These are phyloP conservation scores for Turritis glabra DNA, from an alignment of 345 rosid genomes.

Conservation along the genomic window DNA sequence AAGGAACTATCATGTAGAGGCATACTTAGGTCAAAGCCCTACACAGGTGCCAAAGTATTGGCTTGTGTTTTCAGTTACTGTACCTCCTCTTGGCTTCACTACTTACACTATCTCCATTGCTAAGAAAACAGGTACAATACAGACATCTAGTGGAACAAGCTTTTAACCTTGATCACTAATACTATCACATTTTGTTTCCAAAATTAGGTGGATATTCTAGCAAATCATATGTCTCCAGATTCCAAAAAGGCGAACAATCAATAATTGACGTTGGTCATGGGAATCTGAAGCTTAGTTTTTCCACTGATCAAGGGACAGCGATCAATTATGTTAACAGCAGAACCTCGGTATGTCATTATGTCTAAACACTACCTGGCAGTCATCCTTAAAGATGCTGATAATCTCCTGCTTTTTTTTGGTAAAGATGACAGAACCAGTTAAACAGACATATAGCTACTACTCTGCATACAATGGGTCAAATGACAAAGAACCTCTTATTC, in stretches of 20 bases:
- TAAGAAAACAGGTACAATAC: constrained; percentile 57
- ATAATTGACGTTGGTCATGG: constrained; percentile 66
- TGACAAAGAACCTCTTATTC: constrained; percentile 44
- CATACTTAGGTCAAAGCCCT: constrained; percentile 69
- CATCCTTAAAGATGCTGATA: constrained; percentile 34
- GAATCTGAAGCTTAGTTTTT: constrained; percentile 64
- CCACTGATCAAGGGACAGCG: constrained; percentile 49
- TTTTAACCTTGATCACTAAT: constrained; percentile 10
- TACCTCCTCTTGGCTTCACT: constrained; percentile 91
- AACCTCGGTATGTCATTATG: constrained; percentile 55
- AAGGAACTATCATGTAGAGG: constrained; percentile 70
- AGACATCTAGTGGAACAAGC: constrained; percentile 21
- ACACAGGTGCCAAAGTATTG: constrained; percentile 65
- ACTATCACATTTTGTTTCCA: constrained; percentile 14
- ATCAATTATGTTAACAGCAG: constrained; percentile 56
- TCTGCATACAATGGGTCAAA: constrained; percentile 62
- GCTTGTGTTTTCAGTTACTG: constrained; percentile 80
- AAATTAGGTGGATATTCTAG: constrained; percentile 55
- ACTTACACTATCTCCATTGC: constrained; percentile 70
- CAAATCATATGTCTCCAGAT: constrained; percentile 54
- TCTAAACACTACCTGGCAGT: background rate
- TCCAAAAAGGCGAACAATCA: constrained; percentile 47
- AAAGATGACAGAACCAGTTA: constrained; percentile 70
- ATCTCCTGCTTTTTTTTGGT: constrained; percentile 28
- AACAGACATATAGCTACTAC: constrained; percentile 75